These are phyloP conservation scores for Clonostachys chloroleuca DNA, from an alignment of 2,329 filamentous ascomycete genomes.

Conservation along the genomic window DNA sequence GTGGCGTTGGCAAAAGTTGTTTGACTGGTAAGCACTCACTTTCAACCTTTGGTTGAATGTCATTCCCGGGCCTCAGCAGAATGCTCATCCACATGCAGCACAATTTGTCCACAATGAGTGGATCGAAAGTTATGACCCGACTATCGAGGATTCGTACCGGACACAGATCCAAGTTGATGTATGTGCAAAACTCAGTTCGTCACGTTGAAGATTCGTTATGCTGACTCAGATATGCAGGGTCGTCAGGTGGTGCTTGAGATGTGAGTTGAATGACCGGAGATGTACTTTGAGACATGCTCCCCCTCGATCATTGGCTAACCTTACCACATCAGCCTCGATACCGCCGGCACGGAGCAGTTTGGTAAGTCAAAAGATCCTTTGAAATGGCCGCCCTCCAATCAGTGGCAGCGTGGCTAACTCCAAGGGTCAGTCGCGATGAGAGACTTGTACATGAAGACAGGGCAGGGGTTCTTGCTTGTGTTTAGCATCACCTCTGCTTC, in stretches of 20 bases:
- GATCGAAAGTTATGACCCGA: conserved; percentile 84
- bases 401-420: not conserved
- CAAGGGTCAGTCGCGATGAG: conserved; percentile 52
- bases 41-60: not conserved
- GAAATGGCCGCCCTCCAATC: not conserved
- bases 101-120: conserved; percentile 94
- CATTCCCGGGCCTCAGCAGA: not conserved
- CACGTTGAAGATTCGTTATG: not conserved
- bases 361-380: conserved; percentile 47
- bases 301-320: not conserved
- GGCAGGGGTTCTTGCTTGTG: conserved; percentile 85
- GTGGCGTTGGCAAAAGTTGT: conserved; percentile 90
- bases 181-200: conserved; percentile 31
- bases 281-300: not conserved
- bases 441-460: conserved; percentile 90
- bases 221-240: conserved; percentile 50
- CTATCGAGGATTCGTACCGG: conserved; percentile 74
- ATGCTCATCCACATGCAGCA: conserved; percentile 41
- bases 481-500: conserved; percentile 86
- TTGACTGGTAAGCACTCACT: conserved; percentile 65
- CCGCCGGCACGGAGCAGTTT: conserved; percentile 88
- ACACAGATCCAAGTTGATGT: conserved; percentile 80
- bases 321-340: conserved; percentile 64
- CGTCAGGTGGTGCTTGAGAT: conserved; percentile 89
- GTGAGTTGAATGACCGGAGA: conserved; percentile 39